Base-by-base conservation (phyloP, 164 flowering plant genomes). In the Stephania cephalantha region DNA sequence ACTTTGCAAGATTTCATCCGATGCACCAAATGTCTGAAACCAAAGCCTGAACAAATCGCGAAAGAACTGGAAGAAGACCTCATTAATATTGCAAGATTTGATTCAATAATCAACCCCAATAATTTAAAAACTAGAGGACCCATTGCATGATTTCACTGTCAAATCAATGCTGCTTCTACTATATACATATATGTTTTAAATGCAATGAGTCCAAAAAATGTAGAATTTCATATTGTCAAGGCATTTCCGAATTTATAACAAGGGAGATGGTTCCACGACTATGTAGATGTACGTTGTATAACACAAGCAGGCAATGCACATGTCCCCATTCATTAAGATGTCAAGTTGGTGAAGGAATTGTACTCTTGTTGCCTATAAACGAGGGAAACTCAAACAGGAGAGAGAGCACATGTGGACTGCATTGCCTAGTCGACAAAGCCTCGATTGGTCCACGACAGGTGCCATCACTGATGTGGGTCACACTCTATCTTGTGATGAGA, bases 361-460 rank as follows among this genome's bases (percentile, higher is more conserved):
- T 58, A 58, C 42, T 35, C 42, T 18, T 58, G 64, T 58, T 58
- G 64, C 64, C 5, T 58, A 5, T 15, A 7, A 15, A 15, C 6
- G n/a, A 58, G 64, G 64, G n/a, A 58, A 58, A 58, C 64, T 58
- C 55, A 55, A 55, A 20, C 25, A 58, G n/a, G 64, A n/a, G n/a
- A 58, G 64, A 58, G n/a, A 58, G 5, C 20, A 18, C 64, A 58
- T 58, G 64, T 58, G 64, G 22, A 50, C 55, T 50, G 12, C 10
- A 50, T 50, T 50, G 55, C 64, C 64, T 10, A 55, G 63, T 15
- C n/a, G 64, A 58, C 64, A 58, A 58, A 29, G 18, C 55, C 15
- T 50, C 4, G 55, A 7, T 12, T 67, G 45, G 17, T 17, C 69
- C 69, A 10, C 9, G 45, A 30, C 29, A 17, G 44, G 45, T 30